Percentiles rank a stretch among this genome's conserved stretches.
Conservation (phyloP, 495 filamentous ascomycete genomes). For the Penicillium maclennaniae region DNA sequence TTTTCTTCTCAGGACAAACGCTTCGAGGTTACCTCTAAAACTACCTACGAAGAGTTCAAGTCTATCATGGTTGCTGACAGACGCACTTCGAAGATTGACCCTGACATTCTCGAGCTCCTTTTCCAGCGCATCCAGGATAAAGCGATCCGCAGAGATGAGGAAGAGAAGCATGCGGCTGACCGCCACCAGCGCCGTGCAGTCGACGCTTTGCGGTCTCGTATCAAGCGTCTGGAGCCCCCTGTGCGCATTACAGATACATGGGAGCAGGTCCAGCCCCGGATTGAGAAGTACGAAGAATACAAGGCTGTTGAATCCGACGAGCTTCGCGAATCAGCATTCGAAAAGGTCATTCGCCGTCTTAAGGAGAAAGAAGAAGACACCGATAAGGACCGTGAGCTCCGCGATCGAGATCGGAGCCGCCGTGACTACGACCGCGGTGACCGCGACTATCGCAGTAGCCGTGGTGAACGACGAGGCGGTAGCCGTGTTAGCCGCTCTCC, state of each 20-base stretch:
- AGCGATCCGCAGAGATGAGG: conserved; percentile 68
- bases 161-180: conserved; percentile 79
- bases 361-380: conserved; percentile 86
- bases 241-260: conserved; percentile 73
- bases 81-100: conserved; percentile 78
- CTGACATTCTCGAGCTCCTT: conserved; percentile 68
- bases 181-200: conserved; percentile 80
- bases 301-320: conserved; percentile 78
- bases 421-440: conserved; percentile 53
- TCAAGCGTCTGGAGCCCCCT: conserved; percentile 90
- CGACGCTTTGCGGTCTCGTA: conserved; percentile 78
- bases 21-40: conserved; percentile 82
- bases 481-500: conserved; percentile 68
- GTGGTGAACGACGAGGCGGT: conserved; percentile 55
- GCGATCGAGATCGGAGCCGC: conserved; percentile 57
- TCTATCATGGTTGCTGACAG: conserved; percentile 73
- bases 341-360: conserved; percentile 85
- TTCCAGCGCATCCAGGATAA: conserved; percentile 86
- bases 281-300: conserved; percentile 81
- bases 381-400: conserved; percentile 63
- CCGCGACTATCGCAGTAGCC: conserved; percentile 49
- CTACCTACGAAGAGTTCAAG: conserved; percentile 82
- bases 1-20: conserved; percentile 66
- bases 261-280: conserved; percentile 73
- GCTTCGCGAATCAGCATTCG: conserved; percentile 76